phyloP scores from a whole-genome alignment of 83 land plant species.

The Thuja plicata region DNA sequence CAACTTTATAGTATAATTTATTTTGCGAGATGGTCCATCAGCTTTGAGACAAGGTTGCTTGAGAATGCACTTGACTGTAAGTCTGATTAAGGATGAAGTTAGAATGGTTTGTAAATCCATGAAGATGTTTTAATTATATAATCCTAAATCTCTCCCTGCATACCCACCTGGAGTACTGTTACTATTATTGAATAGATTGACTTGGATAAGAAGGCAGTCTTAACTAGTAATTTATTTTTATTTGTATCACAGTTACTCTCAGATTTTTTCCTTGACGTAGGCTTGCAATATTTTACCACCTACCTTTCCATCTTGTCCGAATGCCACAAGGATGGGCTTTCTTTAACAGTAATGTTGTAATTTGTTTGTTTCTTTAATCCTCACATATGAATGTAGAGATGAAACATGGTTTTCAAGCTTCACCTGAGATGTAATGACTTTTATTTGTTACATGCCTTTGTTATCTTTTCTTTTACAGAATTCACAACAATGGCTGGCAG shows the following conservation, averaged over 20 bases:
- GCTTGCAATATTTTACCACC: not conserved
- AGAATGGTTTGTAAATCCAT: not conserved
- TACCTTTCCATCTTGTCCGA: not conserved
- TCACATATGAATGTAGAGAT: not conserved
- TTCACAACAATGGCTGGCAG: slow-evolving; percentile 98
- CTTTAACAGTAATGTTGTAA: not conserved
- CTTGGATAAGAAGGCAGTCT: not conserved
- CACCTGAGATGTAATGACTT: not conserved
- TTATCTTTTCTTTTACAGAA: slow-evolving; percentile 39
- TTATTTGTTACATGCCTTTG: not conserved
- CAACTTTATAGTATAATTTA: not conserved
- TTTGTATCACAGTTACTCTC: not conserved
- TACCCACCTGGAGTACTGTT: not conserved
- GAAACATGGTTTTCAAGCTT: not conserved
- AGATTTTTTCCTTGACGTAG: not conserved
- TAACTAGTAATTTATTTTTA: not conserved
- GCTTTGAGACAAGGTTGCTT: not conserved
- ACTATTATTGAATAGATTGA: not conserved
- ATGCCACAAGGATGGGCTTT: not conserved
- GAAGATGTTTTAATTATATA: not conserved
- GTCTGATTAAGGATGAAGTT: not conserved
- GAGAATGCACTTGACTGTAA: not conserved
- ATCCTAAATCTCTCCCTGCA: not conserved
- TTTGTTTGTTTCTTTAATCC: not conserved
- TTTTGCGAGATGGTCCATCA: not conserved